phyloP scores from a whole-genome alignment of 228 moss, liverwort and hornwort genomes.

The Sphagnum magellanicum region DNA sequence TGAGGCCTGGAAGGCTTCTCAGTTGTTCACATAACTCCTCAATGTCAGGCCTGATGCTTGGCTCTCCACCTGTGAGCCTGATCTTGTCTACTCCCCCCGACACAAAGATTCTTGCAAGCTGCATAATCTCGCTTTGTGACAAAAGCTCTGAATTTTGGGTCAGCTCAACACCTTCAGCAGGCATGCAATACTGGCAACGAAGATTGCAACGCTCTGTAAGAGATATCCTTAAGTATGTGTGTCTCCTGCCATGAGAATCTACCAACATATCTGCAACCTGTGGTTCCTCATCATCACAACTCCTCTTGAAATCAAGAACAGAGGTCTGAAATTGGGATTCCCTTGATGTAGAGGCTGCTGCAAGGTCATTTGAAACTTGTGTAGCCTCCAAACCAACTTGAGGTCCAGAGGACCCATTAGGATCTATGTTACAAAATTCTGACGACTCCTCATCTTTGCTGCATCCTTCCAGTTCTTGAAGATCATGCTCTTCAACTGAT shows the following conservation, averaged over 20 bases:
- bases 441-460: constrained; percentile 9
- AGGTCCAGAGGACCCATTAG: constrained; percentile 4
- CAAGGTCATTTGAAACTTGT: constrained; percentile 2
- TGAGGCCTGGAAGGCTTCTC: constrained; percentile 63
- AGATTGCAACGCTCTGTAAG: constrained; percentile 98
- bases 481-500: constrained; percentile 25
- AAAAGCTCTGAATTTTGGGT: constrained; percentile 53
- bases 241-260: constrained; percentile 77
- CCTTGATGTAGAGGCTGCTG: constrained; percentile 14
- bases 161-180: constrained; percentile 85
- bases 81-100: constrained; percentile 87
- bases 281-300: constrained; percentile 8
- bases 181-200: constrained; percentile 95
- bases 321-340: constrained; percentile 11
- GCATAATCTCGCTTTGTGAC: constrained; percentile 62
- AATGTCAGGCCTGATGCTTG: constrained; percentile 77
- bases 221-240: constrained; percentile 90
- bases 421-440: background rate
- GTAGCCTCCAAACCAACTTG: constrained; percentile 1
- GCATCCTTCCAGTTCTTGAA: constrained; percentile 18
- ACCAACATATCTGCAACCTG: constrained; percentile 74
- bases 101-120: constrained; percentile 82
- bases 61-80: constrained; percentile 94
- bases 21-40: constrained; percentile 74
- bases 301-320: constrained; percentile 4